Conservation (phyloP, 75 land plant genomes). For the Gnetum montanum region DNA sequence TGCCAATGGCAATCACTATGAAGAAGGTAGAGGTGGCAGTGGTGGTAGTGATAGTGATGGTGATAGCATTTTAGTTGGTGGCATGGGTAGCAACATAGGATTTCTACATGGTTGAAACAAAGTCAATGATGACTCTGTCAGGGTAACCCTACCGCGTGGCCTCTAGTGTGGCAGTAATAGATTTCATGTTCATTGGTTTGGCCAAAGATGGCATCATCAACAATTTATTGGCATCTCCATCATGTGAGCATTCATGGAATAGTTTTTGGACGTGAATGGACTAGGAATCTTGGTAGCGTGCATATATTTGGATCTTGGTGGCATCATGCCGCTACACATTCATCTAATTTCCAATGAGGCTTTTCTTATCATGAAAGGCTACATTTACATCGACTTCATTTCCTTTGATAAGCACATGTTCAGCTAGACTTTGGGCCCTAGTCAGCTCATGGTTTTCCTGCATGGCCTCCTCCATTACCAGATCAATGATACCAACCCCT, state of each 20-base stretch:
- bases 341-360: constrained; percentile 67
- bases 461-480: constrained; percentile 60
- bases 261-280: constrained; percentile 70
- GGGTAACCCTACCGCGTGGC: constrained; percentile 44
- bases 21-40: too few species aligned
- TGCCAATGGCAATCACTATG: too few species aligned
- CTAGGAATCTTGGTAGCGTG: constrained; percentile 58
- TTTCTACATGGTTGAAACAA: constrained; percentile 57
- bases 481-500: constrained; percentile 19
- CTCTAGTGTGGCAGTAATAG: constrained; percentile 12
- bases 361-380: constrained; percentile 49
- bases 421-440: constrained; percentile 26
- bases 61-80: constrained; percentile 8
- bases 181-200: constrained; percentile 43
- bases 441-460: constrained; percentile 73
- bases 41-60: too few species aligned
- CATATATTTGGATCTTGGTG: constrained; percentile 43
- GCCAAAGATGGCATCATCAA: constrained; percentile 30
- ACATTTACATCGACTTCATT: constrained; percentile 50
- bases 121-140: constrained; percentile 11
- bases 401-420: constrained; percentile 27
- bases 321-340: constrained; percentile 67
- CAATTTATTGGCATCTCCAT: constrained; percentile 49
- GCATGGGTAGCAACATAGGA: constrained; percentile 19
- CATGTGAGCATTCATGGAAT: constrained; percentile 39